Evolutionary conservation across 768 basidiomycete genomes (phyloP).

Genomic region (Trametes sanguinea): DNA sequence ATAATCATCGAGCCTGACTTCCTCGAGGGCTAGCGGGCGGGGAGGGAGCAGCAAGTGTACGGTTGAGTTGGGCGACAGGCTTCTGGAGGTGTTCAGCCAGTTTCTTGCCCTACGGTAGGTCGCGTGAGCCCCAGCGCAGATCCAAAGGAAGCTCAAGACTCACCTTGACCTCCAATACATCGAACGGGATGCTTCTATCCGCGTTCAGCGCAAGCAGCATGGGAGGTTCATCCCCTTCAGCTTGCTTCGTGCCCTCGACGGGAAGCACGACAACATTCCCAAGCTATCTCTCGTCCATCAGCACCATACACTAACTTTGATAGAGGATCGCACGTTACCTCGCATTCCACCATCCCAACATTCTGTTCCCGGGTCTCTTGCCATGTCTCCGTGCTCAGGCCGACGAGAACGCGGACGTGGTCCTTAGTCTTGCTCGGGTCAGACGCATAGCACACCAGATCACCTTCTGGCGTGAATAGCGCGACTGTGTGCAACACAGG

Average conservation of each 20-base stretch:
- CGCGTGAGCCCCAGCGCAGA: too few relatives aligned
- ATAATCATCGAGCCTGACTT: slow-evolving; percentile 5
- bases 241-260: slow-evolving; percentile 45
- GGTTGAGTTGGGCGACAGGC: slow-evolving; percentile 27
- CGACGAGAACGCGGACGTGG: slow-evolving; percentile 70
- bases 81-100: slow-evolving; percentile 29
- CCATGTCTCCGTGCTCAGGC: slow-evolving; percentile 76
- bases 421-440: slow-evolving; percentile 64
- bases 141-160: slow-evolving; percentile 12
- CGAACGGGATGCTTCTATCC: slow-evolving; percentile 63
- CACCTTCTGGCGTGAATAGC: slow-evolving; percentile 72
- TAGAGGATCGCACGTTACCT: slow-evolving; percentile 47
- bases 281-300: slow-evolving; percentile 43
- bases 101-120: slow-evolving; percentile 24
- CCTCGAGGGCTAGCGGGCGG: slow-evolving; percentile 20
- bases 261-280: slow-evolving; percentile 72
- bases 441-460: slow-evolving; percentile 67
- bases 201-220: slow-evolving; percentile 74
- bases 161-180: slow-evolving; percentile 64
- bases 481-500: slow-evolving; percentile 70
- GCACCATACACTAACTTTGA: neutral
- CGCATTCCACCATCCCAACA: slow-evolving; percentile 74
- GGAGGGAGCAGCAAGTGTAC: slow-evolving; percentile 22
- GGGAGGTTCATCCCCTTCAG: slow-evolving; percentile 47
- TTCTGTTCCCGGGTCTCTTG: slow-evolving; percentile 68